These are phyloP conservation scores for Passiflora organensis DNA, from an alignment of 345 rosid species.

Conservation along the genomic window DNA sequence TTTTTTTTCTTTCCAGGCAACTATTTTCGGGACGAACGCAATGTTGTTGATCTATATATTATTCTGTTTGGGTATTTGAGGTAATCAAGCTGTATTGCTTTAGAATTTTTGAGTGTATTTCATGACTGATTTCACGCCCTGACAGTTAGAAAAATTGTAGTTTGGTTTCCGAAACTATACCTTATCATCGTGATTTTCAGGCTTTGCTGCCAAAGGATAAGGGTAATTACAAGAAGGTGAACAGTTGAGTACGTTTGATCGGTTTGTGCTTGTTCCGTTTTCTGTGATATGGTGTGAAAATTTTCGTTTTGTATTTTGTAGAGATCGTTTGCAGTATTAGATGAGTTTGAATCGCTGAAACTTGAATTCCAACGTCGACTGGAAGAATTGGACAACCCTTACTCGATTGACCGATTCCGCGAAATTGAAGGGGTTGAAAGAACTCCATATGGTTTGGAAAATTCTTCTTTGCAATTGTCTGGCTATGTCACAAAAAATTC, in stretches of 20 bases:
- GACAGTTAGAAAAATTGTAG: too few species aligned
- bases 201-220: slow-evolving; percentile 50
- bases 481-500: slow-evolving; percentile 24
- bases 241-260: background rate
- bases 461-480: slow-evolving; percentile 40
- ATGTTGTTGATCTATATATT: slow-evolving; percentile 80
- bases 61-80: slow-evolving; percentile 86
- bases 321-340: slow-evolving; percentile 60
- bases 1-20: slow-evolving; percentile 53
- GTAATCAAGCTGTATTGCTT: slow-evolving; percentile 30
- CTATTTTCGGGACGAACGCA: slow-evolving; percentile 72
- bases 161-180: slow-evolving; percentile 94
- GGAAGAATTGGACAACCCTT: slow-evolving; percentile 43
- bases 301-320: slow-evolving; percentile 25
- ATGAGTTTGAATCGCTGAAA: slow-evolving; percentile 77
- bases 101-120: background rate
- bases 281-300: background rate
- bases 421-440: slow-evolving; percentile 20
- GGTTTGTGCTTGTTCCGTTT: background rate
- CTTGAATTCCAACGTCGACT: slow-evolving; percentile 56
- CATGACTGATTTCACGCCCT: background rate
- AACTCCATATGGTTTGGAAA: slow-evolving; percentile 30
- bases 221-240: slow-evolving; percentile 61
- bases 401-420: too few species aligned
- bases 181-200: slow-evolving; percentile 79